Base-by-base conservation (phyloP, 345 rosid genomes). In the Corchorus olitorius region DNA sequence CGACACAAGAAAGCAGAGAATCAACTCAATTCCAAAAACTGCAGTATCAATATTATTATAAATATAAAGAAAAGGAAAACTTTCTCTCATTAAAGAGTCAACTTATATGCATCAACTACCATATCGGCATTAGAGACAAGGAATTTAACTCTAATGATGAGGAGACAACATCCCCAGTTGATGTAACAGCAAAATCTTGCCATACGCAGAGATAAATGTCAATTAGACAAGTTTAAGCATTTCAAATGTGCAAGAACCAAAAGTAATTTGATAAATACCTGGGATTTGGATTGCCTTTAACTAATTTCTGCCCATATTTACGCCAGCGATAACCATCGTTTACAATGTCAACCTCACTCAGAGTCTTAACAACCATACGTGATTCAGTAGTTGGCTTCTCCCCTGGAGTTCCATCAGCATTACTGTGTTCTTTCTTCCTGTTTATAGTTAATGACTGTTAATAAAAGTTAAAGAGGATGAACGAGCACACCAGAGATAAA, bases 271-370 rank as follows among this genome's bases (percentile, higher is more conserved):
- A 75, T 46, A 66, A 65, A 45, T 80, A 91, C 99, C 99, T 93
- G 46, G 99, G 99, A 85, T 95, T 87, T 45, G 97, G 94, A 76
- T 91, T 95, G 77, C 99, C 98, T 88, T 95, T 95, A 68, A 95
- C 97, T 75, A 93, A 73, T 82, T 95, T 95, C 85, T 93, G 99
- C 76, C 99, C 99, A 83, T 95, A 95, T 84, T 95, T 95, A 72
- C 98, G 99, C 99, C 99, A 95, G 43, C 98, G 94, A 75, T 89
- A 93, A 46, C 98, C 98, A 86, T 95, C 99, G 79, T 89, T 92
- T 66, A 95, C 97, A 77, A 88, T 83, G 81, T 91, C 91, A 78
- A 86, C 81, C 80, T 83, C 78, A 75, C 89, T 88, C 65, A 71
- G 73, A 76, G 91, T 92, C 82, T 91, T 92, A 65, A 90, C 83